Evolutionary conservation across 768 basidiomycete genomes (phyloP).

Genomic region (Auricularia cornea): DNA sequence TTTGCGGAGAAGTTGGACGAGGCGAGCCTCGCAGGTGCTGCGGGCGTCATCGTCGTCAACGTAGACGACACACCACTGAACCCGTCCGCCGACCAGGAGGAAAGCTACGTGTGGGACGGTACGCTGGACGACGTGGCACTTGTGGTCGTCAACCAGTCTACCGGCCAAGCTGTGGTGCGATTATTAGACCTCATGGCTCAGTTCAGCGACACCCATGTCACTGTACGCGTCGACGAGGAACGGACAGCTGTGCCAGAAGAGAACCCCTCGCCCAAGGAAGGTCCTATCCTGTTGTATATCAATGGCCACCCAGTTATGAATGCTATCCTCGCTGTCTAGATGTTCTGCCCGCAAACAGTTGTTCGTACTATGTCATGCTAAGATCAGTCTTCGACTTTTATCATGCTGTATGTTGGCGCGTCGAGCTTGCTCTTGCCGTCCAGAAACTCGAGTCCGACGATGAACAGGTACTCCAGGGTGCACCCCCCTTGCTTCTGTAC

Average conservation of each 20-base stretch:
- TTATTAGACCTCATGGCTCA: slow-evolving; percentile 48
- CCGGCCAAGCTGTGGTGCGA: slow-evolving; percentile 44
- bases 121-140: slow-evolving; percentile 46
- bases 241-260: not conserved
- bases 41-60: slow-evolving; percentile 70
- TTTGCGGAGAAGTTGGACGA: slow-evolving; percentile 75
- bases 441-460: slow-evolving; percentile 74
- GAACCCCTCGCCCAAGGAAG: not conserved
- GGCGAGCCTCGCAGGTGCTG: slow-evolving; percentile 63
- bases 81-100: slow-evolving; percentile 53
- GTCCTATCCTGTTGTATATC: slow-evolving; percentile 1
- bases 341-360: not conserved
- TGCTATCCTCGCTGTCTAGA: slow-evolving; percentile 5
- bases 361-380: not conserved
- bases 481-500: slow-evolving; percentile 75
- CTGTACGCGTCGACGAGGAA: slow-evolving; percentile 40
- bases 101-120: slow-evolving; percentile 49
- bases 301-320: slow-evolving; percentile 8
- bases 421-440: slow-evolving; percentile 71
- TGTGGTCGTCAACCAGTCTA: slow-evolving; percentile 46
- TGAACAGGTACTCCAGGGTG: slow-evolving; percentile 88
- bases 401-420: slow-evolving; percentile 82
- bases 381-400: slow-evolving; percentile 58
- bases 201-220: slow-evolving; percentile 38
- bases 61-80: slow-evolving; percentile 52